Evolutionary conservation across 306 rosid genomes (phyloP).

Genomic region (Carpinus fangiana): DNA sequence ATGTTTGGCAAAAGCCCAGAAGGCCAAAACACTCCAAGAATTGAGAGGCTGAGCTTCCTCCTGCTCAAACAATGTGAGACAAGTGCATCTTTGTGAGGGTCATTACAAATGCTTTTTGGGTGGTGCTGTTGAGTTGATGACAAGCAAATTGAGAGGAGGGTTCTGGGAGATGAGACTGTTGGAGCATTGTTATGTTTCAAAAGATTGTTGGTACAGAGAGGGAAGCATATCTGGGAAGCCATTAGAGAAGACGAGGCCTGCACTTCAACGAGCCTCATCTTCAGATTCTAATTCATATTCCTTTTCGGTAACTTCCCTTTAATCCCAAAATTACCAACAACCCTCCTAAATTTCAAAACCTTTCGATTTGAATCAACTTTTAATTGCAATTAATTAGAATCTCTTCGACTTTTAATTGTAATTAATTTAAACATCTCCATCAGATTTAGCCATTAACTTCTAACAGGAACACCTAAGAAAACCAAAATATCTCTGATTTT

Average conservation of each 20-base stretch:
- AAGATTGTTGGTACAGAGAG: conserved; percentile 22
- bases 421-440: no score
- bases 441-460: no score
- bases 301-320: no score
- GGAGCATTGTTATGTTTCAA: conserved; percentile 21
- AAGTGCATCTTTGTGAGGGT: conserved; percentile 13
- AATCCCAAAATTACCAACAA: no score
- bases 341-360: no score
- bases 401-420: no score
- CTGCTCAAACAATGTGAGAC: conserved; percentile 33
- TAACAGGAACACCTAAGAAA: no score
- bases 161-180: conserved; percentile 26
- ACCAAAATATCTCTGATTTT: no score
- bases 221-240: conserved; percentile 29
- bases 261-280: background rate
- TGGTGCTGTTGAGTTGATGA: conserved; percentile 2
- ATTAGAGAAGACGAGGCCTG: conserved; percentile 6
- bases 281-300: no score
- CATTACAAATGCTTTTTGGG: conserved; percentile 8
- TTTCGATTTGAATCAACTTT: no score
- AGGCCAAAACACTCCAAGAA: conserved; percentile 38
- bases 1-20: conserved; percentile 40
- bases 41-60: conserved; percentile 51
- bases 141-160: conserved; percentile 26
- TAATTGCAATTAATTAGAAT: no score